Conservation (phyloP, 768 basidiomycete genomes). For the Leccinum aurantiacum region DNA sequence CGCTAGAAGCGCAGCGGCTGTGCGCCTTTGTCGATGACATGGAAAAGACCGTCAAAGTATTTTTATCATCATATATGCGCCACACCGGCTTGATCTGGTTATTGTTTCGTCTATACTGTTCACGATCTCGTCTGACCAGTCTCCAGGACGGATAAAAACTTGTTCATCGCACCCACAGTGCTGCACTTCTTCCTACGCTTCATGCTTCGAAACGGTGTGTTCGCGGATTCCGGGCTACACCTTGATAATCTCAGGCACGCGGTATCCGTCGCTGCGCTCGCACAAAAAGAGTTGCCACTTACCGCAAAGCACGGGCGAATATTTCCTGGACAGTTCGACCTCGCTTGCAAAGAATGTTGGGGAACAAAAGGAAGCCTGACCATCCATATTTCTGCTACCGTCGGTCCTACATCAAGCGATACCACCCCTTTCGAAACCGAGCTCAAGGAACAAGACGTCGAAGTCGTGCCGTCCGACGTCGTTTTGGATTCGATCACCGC, state of each 20-base stretch:
- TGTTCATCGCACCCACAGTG: conserved; percentile 42
- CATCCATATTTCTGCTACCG: conserved; percentile 19
- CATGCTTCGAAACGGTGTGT: conserved; percentile 40
- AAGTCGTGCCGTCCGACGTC: conserved; percentile 22
- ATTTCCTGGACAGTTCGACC: conserved; percentile 46
- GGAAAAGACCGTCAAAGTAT: conserved; percentile 57
- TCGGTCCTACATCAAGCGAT: background rate
- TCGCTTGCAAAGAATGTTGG: conserved; percentile 51
- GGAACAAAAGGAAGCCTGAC: conserved; percentile 40
- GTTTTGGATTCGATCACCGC: conserved; percentile 31
- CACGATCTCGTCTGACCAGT: conserved; percentile 8
- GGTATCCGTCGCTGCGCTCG: conserved; percentile 40
- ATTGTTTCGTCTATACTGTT: background rate
- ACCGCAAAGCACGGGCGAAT: conserved; percentile 39
- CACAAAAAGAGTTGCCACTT: conserved; percentile 41
- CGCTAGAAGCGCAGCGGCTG: conserved; percentile 29
- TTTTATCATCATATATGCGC: conserved; percentile 67
- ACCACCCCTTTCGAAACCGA: conserved; percentile 36
- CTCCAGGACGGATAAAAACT: conserved; percentile 37
- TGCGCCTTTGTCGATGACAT: conserved; percentile 60
- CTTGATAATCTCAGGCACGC: conserved; percentile 42
- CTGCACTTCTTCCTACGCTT: conserved; percentile 47
- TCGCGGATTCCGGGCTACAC: conserved; percentile 32
- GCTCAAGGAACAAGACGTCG: conserved; percentile 36
- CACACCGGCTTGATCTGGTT: conserved; percentile 69